A percentile compares a stretch with the other conserved stretches of the same genome.
Evolutionary conservation across 768 basidiomycete genomes (phyloP).

Genomic region (Agaricus bisporus): DNA sequence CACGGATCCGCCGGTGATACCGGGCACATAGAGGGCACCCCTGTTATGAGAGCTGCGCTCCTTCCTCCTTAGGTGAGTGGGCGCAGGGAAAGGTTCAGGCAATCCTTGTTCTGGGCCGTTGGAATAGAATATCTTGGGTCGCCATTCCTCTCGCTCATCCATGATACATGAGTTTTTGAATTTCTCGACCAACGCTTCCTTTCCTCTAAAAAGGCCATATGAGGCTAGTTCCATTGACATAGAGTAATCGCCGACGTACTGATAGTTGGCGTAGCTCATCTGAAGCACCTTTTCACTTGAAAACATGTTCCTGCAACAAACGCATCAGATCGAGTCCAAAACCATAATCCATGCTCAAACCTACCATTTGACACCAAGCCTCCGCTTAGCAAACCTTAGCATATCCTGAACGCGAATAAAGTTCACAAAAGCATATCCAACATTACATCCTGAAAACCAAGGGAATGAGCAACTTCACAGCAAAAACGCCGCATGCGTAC

Average conservation of each 20-base stretch:
- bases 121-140: slow-evolving; percentile 81
- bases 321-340: neutral
- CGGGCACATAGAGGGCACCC: slow-evolving; percentile 62
- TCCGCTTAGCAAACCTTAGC: slow-evolving; percentile 64
- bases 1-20: slow-evolving; percentile 13
- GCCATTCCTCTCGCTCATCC: slow-evolving; percentile 80
- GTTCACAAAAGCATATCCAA: slow-evolving; percentile 86
- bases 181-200: slow-evolving; percentile 85
- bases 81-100: slow-evolving; percentile 75
- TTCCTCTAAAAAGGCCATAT: slow-evolving; percentile 49
- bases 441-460: slow-evolving; percentile 49
- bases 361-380: slow-evolving; percentile 79
- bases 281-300: slow-evolving; percentile 87
- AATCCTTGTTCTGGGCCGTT: slow-evolving; percentile 68
- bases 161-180: slow-evolving; percentile 90
- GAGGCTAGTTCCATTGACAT: slow-evolving; percentile 10
- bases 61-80: slow-evolving; percentile 76
- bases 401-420: slow-evolving; percentile 78
- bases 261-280: slow-evolving; percentile 91
- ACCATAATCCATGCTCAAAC: slow-evolving; percentile 12
- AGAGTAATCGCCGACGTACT: slow-evolving; percentile 42
- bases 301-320: slow-evolving; percentile 72
- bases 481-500: slow-evolving; percentile 29
- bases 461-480: neutral
- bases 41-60: slow-evolving; percentile 79